A percentile compares a stretch with the other conserved stretches of the same genome.
These are phyloP conservation scores for Crepidotus variabilis DNA, from an alignment of 768 basidiomycete species.

Conservation along the genomic window DNA sequence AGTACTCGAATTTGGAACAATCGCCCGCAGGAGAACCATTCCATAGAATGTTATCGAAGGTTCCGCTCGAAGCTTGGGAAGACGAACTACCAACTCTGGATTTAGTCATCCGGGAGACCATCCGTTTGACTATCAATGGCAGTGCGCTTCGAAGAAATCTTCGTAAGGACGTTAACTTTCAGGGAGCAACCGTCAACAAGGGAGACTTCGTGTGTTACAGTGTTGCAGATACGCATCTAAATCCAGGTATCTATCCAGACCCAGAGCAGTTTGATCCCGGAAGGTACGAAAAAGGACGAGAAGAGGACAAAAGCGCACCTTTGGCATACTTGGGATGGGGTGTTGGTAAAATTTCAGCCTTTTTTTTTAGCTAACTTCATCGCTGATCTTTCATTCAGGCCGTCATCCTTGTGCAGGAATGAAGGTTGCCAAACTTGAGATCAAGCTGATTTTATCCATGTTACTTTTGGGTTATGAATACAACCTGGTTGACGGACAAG, in stretches of 20 bases:
- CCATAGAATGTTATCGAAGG: slow-evolving; percentile 28
- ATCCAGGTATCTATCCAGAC: slow-evolving; percentile 31
- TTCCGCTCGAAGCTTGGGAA: slow-evolving; percentile 38
- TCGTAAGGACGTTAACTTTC: slow-evolving; percentile 22
- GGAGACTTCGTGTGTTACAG: slow-evolving; percentile 35
- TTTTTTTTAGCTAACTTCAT: background rate
- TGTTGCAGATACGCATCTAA: slow-evolving; percentile 29
- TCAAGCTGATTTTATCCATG: slow-evolving; percentile 29
- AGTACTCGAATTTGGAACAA: slow-evolving; percentile 21
- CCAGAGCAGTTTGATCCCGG: slow-evolving; percentile 35
- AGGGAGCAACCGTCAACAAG: slow-evolving; percentile 20
- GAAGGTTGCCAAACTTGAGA: slow-evolving; percentile 32
- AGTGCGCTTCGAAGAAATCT: slow-evolving; percentile 34
- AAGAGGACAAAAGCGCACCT: slow-evolving; percentile 30
- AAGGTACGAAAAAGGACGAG: slow-evolving; percentile 25
- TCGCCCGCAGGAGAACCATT: slow-evolving; percentile 22
- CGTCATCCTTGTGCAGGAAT: slow-evolving; percentile 33
- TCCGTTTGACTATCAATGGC: slow-evolving; percentile 26
- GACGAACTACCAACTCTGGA: slow-evolving; percentile 36
- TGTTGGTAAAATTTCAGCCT: slow-evolving; percentile 26
- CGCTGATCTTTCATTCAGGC: slow-evolving; percentile 14
- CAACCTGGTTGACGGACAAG: slow-evolving; percentile 27
- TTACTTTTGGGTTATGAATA: slow-evolving; percentile 29
- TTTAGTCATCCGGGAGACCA: slow-evolving; percentile 35
- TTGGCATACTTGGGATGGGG: slow-evolving; percentile 38